Evolutionary conservation across 2,329 filamentous ascomycete genomes (phyloP).

Genomic region (Fusarium coicis): DNA sequence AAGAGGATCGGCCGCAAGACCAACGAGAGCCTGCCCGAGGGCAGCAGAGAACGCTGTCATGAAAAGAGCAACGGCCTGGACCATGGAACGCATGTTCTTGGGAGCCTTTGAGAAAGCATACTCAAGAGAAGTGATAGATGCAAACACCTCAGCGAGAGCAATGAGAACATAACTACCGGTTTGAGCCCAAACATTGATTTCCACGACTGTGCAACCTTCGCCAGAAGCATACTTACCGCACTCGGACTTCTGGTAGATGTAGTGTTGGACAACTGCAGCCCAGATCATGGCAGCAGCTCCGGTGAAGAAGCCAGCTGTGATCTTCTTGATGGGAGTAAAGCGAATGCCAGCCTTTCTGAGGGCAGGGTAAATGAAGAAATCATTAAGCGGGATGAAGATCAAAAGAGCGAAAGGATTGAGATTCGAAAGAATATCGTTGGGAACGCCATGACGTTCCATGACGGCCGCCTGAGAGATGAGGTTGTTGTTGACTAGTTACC

Average conservation of each 20-base stretch:
- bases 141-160: slow-evolving; percentile 61
- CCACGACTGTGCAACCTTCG: slow-evolving; percentile 31
- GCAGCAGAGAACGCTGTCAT: slow-evolving; percentile 75
- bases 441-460: slow-evolving; percentile 75
- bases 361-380: slow-evolving; percentile 73
- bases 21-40: slow-evolving; percentile 68
- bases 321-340: slow-evolving; percentile 81
- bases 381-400: slow-evolving; percentile 77
- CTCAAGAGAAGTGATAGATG: slow-evolving; percentile 70
- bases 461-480: slow-evolving; percentile 71
- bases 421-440: slow-evolving; percentile 81
- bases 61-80: slow-evolving; percentile 75
- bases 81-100: slow-evolving; percentile 78
- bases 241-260: slow-evolving; percentile 71
- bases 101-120: slow-evolving; percentile 83
- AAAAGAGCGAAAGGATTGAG: slow-evolving; percentile 79
- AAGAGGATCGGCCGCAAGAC: slow-evolving; percentile 66
- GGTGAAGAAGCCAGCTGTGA: slow-evolving; percentile 74
- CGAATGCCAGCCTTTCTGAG: slow-evolving; percentile 72
- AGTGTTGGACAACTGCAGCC: slow-evolving; percentile 65
- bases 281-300: slow-evolving; percentile 69
- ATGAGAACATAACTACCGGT: slow-evolving; percentile 61
- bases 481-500: slow-evolving; percentile 63
- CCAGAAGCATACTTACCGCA: slow-evolving; percentile 62
- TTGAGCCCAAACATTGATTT: slow-evolving; percentile 72